These are phyloP conservation scores for Eucalyptus marginata DNA, from an alignment of 345 rosid species.

Conservation along the genomic window DNA sequence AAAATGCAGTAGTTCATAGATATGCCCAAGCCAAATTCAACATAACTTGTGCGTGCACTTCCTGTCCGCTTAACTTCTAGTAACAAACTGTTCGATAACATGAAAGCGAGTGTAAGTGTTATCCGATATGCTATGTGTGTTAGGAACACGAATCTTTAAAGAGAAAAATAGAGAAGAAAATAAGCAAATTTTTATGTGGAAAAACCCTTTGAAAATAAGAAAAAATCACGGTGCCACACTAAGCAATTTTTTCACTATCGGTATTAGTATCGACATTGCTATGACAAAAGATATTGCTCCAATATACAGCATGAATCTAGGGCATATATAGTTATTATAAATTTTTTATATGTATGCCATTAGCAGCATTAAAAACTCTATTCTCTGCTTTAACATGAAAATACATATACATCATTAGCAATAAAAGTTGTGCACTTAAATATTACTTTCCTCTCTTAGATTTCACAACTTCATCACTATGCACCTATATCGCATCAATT, in stretches of 20 bases:
- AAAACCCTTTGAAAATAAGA: background rate
- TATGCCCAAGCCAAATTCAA: background rate
- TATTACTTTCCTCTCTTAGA: background rate
- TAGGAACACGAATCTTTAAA: background rate
- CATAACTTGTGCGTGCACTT: background rate
- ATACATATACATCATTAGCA: background rate
- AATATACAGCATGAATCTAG: no score
- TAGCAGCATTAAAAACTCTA: no score
- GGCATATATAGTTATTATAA: background rate
- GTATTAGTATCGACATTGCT: no score
- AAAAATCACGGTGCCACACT: rapidly evolving
- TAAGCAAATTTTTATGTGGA: background rate
- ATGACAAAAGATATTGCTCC: background rate
- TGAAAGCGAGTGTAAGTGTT: background rate
- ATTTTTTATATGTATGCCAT: rapidly evolving
- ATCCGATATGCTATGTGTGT: background rate
- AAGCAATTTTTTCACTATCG: rapidly evolving
- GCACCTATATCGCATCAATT: background rate
- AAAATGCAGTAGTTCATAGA: background rate
- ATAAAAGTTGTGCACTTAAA: background rate
- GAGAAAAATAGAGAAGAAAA: background rate
- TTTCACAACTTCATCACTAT: rapidly evolving
- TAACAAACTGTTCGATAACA: background rate
- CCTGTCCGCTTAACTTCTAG: background rate
- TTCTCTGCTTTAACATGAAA: background rate